Evolutionary conservation across 2,329 filamentous ascomycete species (phyloP).

Genomic region (Sclerotinia sclerotiorum): DNA sequence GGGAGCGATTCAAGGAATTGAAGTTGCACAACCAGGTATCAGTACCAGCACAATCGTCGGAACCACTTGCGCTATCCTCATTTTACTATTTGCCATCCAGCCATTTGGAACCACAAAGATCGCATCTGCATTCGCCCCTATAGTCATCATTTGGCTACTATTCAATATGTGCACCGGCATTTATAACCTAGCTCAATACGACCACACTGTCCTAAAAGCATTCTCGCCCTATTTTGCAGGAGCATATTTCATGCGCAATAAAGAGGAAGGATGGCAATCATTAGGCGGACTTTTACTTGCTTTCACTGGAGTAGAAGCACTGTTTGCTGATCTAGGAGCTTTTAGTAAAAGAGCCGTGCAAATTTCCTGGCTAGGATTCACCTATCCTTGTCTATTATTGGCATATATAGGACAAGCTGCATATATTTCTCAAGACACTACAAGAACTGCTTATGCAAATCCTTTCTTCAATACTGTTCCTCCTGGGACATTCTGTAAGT

Average conservation of each 20-base stretch:
- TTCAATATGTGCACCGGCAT: conserved; percentile 64
- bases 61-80: conserved; percentile 62
- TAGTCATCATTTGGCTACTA: conserved; percentile 65
- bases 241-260: conserved; percentile 58
- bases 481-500: conserved; percentile 58
- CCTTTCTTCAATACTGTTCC: conserved; percentile 73
- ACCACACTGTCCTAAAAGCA: conserved; percentile 55
- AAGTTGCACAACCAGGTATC: conserved; percentile 58
- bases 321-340: conserved; percentile 76
- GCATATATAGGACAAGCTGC: conserved; percentile 64
- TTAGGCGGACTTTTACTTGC: conserved; percentile 71
- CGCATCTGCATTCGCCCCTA: conserved; percentile 61
- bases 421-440: conserved; percentile 59
- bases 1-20: conserved; percentile 64
- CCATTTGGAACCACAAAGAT: conserved; percentile 63
- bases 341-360: conserved; percentile 71
- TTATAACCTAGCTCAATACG: conserved; percentile 56
- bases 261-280: conserved; percentile 60
- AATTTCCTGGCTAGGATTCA: conserved; percentile 67
- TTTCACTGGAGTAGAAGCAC: conserved; percentile 76
- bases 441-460: conserved; percentile 63
- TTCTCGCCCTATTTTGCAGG: conserved; percentile 62
- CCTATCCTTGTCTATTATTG: conserved; percentile 62
- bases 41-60: conserved; percentile 60
- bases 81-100: conserved; percentile 63